phyloP scores from a whole-genome alignment of 2,329 filamentous ascomycete species.

The Curvularia sp. region DNA sequence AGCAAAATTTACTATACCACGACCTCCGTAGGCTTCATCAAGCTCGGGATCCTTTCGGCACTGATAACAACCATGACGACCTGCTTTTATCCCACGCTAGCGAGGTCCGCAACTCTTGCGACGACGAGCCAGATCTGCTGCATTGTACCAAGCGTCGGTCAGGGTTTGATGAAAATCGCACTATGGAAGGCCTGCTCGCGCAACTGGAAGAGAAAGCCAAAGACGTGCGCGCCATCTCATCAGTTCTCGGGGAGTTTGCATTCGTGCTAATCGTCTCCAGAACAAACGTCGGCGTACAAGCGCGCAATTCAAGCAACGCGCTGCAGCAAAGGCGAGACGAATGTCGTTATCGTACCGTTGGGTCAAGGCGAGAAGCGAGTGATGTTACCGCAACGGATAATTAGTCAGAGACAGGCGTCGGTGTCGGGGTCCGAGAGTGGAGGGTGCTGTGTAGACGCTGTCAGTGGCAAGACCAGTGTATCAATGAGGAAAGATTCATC shows the following conservation, averaged over 20 bases:
- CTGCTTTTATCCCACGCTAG: conserved; percentile 17
- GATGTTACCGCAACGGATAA: background rate
- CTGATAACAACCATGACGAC: conserved; percentile 13
- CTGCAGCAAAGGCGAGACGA: conserved; percentile 32
- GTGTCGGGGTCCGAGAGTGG: no score
- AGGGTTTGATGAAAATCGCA: conserved; percentile 42
- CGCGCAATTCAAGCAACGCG: conserved; percentile 33
- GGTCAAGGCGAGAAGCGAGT: conserved; percentile 17
- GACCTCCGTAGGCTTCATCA: conserved; percentile 34
- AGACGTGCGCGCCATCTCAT: conserved; percentile 13
- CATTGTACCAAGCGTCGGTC: conserved; percentile 27
- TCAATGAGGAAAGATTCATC: background rate
- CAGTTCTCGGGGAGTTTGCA: no score
- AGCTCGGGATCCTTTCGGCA: conserved; percentile 31
- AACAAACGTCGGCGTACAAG: conserved; percentile 33
- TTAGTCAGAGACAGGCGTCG: background rate
- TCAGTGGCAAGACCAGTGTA: background rate
- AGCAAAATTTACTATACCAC: conserved; percentile 36
- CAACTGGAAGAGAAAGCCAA: conserved; percentile 24
- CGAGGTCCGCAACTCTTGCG: conserved; percentile 26
- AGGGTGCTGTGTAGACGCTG: background rate
- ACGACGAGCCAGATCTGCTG: conserved; percentile 30
- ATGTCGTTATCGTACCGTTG: conserved; percentile 33
- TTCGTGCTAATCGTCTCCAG: conserved; percentile 18
- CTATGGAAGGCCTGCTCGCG: conserved; percentile 26